phyloP scores from a whole-genome alignment of 345 rosid genomes.

The Eucalyptus tenuipes region DNA sequence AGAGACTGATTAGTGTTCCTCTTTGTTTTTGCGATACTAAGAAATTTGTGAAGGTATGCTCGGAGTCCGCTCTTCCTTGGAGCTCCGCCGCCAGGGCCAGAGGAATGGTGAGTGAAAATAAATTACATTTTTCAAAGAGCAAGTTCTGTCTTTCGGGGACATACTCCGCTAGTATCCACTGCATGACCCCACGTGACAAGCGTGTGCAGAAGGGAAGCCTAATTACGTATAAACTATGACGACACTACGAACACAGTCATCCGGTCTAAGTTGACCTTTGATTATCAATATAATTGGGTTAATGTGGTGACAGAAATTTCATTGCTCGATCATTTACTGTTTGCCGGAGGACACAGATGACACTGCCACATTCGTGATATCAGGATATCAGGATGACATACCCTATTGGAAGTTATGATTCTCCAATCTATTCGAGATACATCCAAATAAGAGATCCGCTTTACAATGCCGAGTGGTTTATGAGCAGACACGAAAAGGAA shows the following conservation, averaged over 20 bases:
- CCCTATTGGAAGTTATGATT: neutral
- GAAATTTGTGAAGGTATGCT: constrained; percentile 34
- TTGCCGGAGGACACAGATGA: neutral
- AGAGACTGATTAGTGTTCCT: neutral
- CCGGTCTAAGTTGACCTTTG: neutral
- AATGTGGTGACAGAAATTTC: neutral
- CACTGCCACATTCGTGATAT: neutral
- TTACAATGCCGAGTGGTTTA: neutral
- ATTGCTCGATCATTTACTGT: neutral
- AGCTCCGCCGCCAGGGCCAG: constrained; percentile 16
- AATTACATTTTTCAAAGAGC: neutral
- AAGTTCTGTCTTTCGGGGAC: neutral
- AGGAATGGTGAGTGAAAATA: constrained; percentile 39
- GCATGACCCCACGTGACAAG: neutral
- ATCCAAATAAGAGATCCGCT: neutral
- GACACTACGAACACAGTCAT: neutral
- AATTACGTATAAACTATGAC: neutral
- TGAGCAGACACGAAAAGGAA: neutral
- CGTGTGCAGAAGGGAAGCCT: neutral
- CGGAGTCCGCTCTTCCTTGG: constrained; percentile 22
- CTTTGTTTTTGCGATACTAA: neutral
- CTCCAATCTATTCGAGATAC: neutral
- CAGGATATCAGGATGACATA: neutral
- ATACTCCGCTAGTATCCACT: neutral
- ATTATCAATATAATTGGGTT: neutral